phyloP scores from a whole-genome alignment of 176 grass and related monocot genomes.

The Juncus inflexus region DNA sequence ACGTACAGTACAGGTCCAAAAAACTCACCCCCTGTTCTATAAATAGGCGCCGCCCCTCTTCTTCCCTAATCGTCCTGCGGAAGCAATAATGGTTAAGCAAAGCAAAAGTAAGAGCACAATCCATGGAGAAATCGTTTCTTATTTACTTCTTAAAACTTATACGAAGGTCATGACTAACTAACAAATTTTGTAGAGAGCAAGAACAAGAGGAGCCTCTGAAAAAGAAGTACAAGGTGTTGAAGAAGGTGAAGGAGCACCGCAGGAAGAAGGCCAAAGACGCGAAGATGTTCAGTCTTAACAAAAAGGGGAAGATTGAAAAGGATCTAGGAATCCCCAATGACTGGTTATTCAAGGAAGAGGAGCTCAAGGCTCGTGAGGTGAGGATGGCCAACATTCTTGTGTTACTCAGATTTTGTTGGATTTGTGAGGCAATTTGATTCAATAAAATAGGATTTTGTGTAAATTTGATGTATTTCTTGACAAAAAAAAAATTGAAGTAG shows the following conservation, averaged over 20 bases:
- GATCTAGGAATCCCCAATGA: slow-evolving; percentile 94
- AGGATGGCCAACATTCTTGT: slow-evolving; percentile 24
- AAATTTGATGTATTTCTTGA: no score
- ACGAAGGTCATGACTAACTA: background rate
- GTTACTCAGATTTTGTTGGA: no score
- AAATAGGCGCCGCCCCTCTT: background rate
- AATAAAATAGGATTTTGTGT: no score
- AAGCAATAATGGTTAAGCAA: slow-evolving; percentile 63
- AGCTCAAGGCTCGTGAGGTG: slow-evolving; percentile 77
- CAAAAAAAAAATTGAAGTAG: no score
- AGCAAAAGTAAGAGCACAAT: slow-evolving; percentile 62
- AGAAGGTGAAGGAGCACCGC: slow-evolving; percentile 94
- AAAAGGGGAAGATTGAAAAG: slow-evolving; percentile 74
- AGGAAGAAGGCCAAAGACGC: slow-evolving; percentile 83
- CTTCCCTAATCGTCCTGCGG: background rate
- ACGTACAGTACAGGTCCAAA: no score
- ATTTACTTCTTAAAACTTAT: background rate
- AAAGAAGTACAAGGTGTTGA: slow-evolving; percentile 86
- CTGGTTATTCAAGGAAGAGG: slow-evolving; percentile 94
- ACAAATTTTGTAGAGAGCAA: slow-evolving; percentile 53
- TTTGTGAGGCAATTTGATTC: no score
- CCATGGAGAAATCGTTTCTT: background rate
- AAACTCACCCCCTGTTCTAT: background rate
- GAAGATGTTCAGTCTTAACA: slow-evolving; percentile 38
- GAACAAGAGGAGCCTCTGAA: slow-evolving; percentile 67